Evolutionary conservation across 2,329 filamentous ascomycete genomes (phyloP).

Genomic region (Aureobasidium musti): DNA sequence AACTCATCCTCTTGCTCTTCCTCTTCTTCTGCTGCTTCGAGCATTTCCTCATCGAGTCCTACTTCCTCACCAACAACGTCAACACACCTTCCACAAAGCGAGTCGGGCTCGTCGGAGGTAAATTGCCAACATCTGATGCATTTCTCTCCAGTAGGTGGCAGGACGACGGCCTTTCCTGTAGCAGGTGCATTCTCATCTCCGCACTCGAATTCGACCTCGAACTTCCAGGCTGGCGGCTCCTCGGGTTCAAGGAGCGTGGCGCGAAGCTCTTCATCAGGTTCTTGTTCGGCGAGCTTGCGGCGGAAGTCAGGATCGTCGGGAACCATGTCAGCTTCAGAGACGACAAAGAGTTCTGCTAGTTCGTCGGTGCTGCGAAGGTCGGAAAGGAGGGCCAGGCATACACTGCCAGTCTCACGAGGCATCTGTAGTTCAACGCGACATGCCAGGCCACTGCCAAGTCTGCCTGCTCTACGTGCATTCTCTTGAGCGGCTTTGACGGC

Average conservation of each 20-base stretch:
- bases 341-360: constrained; percentile 48
- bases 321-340: constrained; percentile 43
- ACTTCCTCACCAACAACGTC: constrained; percentile 43
- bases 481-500: constrained; percentile 78
- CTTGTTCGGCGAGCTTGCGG: constrained; percentile 28
- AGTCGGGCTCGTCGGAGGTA: constrained; percentile 63
- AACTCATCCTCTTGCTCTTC: constrained; percentile 13
- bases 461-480: constrained; percentile 67
- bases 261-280: constrained; percentile 30
- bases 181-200: constrained; percentile 34
- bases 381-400: constrained; percentile 23
- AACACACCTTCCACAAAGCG: constrained; percentile 73
- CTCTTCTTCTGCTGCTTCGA: constrained; percentile 15
- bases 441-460: constrained; percentile 78
- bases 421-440: constrained; percentile 63
- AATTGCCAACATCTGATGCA: constrained; percentile 91
- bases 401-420: constrained; percentile 28
- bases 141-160: constrained; percentile 61
- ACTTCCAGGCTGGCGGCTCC: constrained; percentile 44
- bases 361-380: constrained; percentile 36
- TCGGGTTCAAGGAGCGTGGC: constrained; percentile 30
- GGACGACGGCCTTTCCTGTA: constrained; percentile 36
- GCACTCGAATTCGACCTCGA: constrained; percentile 47
- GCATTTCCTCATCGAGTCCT: constrained; percentile 12
- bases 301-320: constrained; percentile 27